Evolutionary conservation across 192 early-diverging fungal genomes (phyloP), one percentile per base, ranked within the genome.

Genomic region (Diversispora eburnea): DNA sequence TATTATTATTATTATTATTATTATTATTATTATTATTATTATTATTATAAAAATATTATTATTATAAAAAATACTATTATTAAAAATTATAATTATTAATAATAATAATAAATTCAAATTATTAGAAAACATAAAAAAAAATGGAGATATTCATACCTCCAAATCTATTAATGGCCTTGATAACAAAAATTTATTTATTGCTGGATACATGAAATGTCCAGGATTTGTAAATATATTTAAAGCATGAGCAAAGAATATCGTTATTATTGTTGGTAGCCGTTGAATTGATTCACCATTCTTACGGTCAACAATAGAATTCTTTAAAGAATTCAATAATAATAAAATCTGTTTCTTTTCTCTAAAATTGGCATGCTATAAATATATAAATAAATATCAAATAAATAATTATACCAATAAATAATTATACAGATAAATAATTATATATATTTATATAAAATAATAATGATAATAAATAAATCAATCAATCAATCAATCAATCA

Each of bases 261-360:
- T 83, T 33, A 92, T 85, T 17, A 89, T 78, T 4, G 82, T 75
- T 22, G 93, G 91, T 8, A 94, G 77, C 20, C 90, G 76, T 51
- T 86, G 91, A 20, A 84, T 61, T 1, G 64, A 54, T 0, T 59
- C 17, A 47, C 75, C 76, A 9, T 78, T 79, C 8, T 81, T 79
- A 17, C 89, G 77, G 5, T 80, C 80, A 0, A 70, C 63, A 43
- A 95, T 88, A 0, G 90, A 84, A 76, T 94, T 91, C 65, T 85
- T 88, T 9, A 95, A 81, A 25, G 80, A 77, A 45, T 90, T 83
- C 62, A 94, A 75, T 3, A 93, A 66, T 10, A 94, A 76, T 22
- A 90, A 49, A 8, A 93, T 75, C 65, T 93, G 91, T n/a, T 82
- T 88, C 48, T 87, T 83, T 74, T 94, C 92, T 73, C 88, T 86